Conservation (phyloP, 352 stramenopile species). For the Phytophthora idaei region DNA sequence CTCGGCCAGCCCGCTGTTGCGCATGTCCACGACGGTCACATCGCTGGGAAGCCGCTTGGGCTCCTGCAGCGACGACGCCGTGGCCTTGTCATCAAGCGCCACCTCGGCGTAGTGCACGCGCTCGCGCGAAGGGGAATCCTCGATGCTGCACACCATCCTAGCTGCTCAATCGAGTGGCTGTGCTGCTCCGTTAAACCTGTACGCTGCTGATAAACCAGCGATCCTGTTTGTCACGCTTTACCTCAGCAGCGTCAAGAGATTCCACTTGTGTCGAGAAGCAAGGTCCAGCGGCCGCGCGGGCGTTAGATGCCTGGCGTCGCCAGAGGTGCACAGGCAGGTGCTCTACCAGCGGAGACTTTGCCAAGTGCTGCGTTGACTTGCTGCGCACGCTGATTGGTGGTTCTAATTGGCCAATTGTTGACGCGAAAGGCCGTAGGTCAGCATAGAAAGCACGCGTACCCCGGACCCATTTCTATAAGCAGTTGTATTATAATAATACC, state of each 20-base stretch:
- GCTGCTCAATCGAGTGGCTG: neutral
- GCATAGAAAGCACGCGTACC: conserved; percentile 1
- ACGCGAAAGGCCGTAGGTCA: conserved; percentile 7
- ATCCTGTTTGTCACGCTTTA: neutral
- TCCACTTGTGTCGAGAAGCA: conserved; percentile 29
- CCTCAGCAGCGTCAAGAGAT: conserved; percentile 20
- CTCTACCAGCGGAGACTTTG: conserved; percentile 8
- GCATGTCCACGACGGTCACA: conserved; percentile 42
- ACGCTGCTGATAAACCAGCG: neutral
- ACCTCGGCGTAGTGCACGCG: conserved; percentile 67
- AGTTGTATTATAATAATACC: too few species aligned
- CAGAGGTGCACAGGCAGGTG: conserved; percentile 5
- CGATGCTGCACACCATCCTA: conserved; percentile 55
- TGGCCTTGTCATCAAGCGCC: conserved; percentile 45
- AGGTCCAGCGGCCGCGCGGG: conserved; percentile 5
- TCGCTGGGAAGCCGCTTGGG: conserved; percentile 34
- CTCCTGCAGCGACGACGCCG: conserved; percentile 15
- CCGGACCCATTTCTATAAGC: neutral
- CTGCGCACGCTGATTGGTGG: conserved; percentile 22
- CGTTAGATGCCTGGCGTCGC: conserved; percentile 8
- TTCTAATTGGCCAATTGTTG: conserved; percentile 30
- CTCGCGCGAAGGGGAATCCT: conserved; percentile 29
- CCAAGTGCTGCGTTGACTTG: conserved; percentile 18
- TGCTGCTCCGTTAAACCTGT: neutral
- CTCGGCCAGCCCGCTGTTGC: conserved; percentile 27